Base-by-base conservation (phyloP, 1,284 basidiomycete genomes). In the Gastroboletus turbinatus region DNA sequence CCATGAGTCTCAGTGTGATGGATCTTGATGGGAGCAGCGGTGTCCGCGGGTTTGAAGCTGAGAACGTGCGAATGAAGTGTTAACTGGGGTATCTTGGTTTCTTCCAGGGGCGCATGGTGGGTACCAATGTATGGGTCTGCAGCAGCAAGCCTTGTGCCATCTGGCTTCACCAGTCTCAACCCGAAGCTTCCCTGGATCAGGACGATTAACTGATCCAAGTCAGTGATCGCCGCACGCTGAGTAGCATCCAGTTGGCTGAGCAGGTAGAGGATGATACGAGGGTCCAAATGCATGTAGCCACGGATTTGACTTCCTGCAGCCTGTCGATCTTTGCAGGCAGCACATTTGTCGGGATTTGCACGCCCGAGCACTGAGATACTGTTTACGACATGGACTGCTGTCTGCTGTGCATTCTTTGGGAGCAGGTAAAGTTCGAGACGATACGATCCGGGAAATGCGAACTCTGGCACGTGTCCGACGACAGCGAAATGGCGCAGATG, bases 341-440 rank as follows among this genome's bases (percentile, higher is more conserved):
- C 21, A 32, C 61, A 63, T 2, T 49, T 47, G 0, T 53, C 43
- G 0, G 59, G 52, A 4, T 55, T 30, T 1, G 50, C 47, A 2
- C 64, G 64, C 11, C 45, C 54, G 5, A 63, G 50, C 1, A 63
- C 62, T 0, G 62, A 64, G 19, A 53, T 49, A 25, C 39, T 64
- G 50, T 64, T 62, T 4, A 63, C 46, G 10, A 66, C 50, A 2
- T 45, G 36, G 4, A 10, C 10, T 6, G 46, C 1, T 1, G 21
- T 19, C 27, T 44, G 8, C 7, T 35, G 29, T 4, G 4, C 2
- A 10, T 48, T 11, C 35, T 47, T 60, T 8, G 56, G 50, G 21
- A 21, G 39, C 0, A 66, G 5, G 39, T 52, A 62, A 4, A 63
- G 58, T n/a, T 63, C 64, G 25, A 63, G 63, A 40, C 62, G 54